phyloP scores from a whole-genome alignment of 768 basidiomycete species.

The Panus rudis region DNA sequence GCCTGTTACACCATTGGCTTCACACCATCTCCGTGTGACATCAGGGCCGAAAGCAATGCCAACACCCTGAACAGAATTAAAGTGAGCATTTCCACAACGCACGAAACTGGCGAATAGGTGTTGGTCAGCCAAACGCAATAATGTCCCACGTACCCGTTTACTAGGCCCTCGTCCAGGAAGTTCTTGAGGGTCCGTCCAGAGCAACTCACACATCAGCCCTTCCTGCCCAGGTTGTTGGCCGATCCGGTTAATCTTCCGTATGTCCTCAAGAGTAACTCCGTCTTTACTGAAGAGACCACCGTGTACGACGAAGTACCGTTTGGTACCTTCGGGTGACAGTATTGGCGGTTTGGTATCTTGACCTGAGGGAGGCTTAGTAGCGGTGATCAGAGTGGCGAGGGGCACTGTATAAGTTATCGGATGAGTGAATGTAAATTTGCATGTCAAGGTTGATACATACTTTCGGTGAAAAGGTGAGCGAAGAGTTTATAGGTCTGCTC shows the following conservation, averaged over 20 bases:
- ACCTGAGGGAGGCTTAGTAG: constrained; percentile 50
- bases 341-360: too few species aligned
- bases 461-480: constrained; percentile 84
- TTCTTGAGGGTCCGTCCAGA: constrained; percentile 97
- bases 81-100: neutral
- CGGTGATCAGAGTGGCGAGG: constrained; percentile 76
- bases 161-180: constrained; percentile 86
- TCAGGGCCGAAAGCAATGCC: constrained; percentile 96
- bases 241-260: constrained; percentile 80
- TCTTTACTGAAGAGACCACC: constrained; percentile 96
- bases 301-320: constrained; percentile 92
- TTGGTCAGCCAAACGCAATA: neutral
- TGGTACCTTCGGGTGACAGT: constrained; percentile 72
- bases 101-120: neutral
- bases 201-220: constrained; percentile 89
- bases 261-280: constrained; percentile 88
- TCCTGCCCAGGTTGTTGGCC: constrained; percentile 90
- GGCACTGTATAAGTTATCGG: constrained; percentile 51
- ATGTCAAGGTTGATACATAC: constrained; percentile 37
- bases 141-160: constrained; percentile 66
- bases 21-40: constrained; percentile 86
- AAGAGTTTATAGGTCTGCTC: constrained; percentile 96
- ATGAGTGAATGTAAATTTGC: neutral
- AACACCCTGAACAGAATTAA: constrained; percentile 59
- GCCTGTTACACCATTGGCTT: constrained; percentile 77